A percentile compares a stretch with the other conserved stretches of the same genome.
Conservation (phyloP, 805 yeast species). For the Saturnispora sekii region DNA sequence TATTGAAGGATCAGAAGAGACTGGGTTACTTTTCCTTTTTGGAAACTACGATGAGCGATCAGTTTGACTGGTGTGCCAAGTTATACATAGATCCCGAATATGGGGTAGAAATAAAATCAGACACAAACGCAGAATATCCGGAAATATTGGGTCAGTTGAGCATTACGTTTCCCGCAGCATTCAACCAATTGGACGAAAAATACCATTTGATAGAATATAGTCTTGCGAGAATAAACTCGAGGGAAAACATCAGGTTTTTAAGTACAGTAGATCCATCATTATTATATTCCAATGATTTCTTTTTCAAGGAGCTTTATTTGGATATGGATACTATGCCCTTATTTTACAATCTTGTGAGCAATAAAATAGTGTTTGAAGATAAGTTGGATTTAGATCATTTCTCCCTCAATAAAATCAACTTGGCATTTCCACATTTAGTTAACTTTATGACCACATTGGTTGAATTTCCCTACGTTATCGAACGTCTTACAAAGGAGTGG, state of each 20-base stretch:
- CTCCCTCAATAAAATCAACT: constrained; percentile 9
- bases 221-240: constrained; percentile 6
- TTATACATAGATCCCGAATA: constrained; percentile 17
- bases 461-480: constrained; percentile 15
- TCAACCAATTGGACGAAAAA: constrained; percentile 17
- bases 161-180: constrained; percentile 12
- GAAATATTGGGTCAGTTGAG: constrained; percentile 7
- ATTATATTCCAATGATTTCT: constrained; percentile 12
- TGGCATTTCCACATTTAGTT: constrained; percentile 4
- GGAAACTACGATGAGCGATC: constrained; percentile 15
- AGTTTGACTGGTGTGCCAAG: constrained; percentile 17
- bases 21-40: constrained; percentile 6
- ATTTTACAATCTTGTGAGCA: constrained; percentile 18
- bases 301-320: constrained; percentile 14
- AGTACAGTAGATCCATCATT: constrained; percentile 21
- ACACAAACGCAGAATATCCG: constrained; percentile 9
- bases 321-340: constrained; percentile 19
- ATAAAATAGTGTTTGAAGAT: constrained; percentile 14
- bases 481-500: constrained; percentile 21
- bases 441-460: constrained; percentile 16
- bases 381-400: constrained; percentile 12
- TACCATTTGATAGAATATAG: constrained; percentile 18
- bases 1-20: constrained; percentile 12
- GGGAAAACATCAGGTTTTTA: constrained; percentile 18
- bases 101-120: constrained; percentile 1